Percentiles rank a stretch among this genome's conserved stretches.
phyloP scores from a whole-genome alignment of 1,284 basidiomycete species.

The Apiotrichum domesticum region DNA sequence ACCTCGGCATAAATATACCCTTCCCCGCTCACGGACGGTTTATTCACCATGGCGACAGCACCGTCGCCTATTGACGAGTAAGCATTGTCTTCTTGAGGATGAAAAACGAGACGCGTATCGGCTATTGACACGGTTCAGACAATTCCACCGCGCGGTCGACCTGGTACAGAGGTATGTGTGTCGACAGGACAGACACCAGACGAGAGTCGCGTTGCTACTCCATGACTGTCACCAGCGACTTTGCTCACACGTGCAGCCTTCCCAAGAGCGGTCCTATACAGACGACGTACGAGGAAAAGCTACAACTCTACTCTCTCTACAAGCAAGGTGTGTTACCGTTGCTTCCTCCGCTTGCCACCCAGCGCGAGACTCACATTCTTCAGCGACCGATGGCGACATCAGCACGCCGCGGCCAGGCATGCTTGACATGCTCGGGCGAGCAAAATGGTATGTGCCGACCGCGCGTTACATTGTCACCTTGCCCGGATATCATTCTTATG shows the following conservation, averaged over 20 bases:
- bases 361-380: not conserved
- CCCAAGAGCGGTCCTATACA: constrained; percentile 94
- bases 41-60: constrained; percentile 8
- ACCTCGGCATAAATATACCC: not conserved
- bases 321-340: constrained; percentile 65
- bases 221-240: too few species aligned
- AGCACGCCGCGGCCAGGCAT: constrained; percentile 34
- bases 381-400: constrained; percentile 44
- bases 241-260: constrained; percentile 46
- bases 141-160: constrained; percentile 90
- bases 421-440: constrained; percentile 75
- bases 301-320: constrained; percentile 90
- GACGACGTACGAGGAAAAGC: constrained; percentile 93
- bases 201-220: too few species aligned
- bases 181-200: too few species aligned
- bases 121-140: constrained; percentile 45
- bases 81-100: constrained; percentile 1
- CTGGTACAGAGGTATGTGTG: constrained; percentile 63
- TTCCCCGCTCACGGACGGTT: not conserved
- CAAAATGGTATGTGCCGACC: constrained; percentile 66
- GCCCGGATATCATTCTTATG: constrained; percentile 4
- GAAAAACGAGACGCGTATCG: not conserved
- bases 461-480: not conserved
- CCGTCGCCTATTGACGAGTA: constrained; percentile 26
- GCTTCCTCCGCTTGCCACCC: too few species aligned